Conservation (phyloP, 2,329 filamentous ascomycete species). For the Remersonia thermophila region DNA sequence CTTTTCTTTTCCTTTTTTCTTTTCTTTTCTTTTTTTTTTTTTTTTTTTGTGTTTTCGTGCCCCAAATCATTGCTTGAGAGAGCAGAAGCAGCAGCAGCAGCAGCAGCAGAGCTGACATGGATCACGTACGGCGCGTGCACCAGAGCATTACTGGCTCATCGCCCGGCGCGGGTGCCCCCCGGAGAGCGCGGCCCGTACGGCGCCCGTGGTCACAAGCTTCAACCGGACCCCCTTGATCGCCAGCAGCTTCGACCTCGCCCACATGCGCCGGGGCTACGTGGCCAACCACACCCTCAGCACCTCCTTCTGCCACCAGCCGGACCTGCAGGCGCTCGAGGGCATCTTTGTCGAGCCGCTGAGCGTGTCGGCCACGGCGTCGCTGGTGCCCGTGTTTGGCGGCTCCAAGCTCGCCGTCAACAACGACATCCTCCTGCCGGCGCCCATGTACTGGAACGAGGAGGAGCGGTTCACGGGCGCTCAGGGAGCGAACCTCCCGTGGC, state of each 20-base stretch:
- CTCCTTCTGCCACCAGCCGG: constrained; percentile 54
- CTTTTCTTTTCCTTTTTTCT: no score
- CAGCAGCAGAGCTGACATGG: no score
- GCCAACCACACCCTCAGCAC: constrained; percentile 48
- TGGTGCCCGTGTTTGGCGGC: constrained; percentile 56
- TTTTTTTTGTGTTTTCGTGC: no score
- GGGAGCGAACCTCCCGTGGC: constrained; percentile 43
- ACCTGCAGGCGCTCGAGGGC: constrained; percentile 50
- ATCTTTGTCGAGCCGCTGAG: constrained; percentile 51
- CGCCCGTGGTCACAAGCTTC: no score
- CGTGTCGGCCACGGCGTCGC: constrained; percentile 40
- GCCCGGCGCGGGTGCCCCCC: constrained; percentile 49
- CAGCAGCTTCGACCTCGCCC: constrained; percentile 32
- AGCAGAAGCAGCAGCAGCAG: no score
- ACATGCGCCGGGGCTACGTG: constrained; percentile 46
- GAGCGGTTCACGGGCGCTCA: constrained; percentile 47
- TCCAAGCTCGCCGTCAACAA: constrained; percentile 59
- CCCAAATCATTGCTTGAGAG: no score
- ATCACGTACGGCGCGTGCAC: no score
- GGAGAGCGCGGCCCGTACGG: constrained; percentile 44
- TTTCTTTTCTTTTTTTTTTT: no score
- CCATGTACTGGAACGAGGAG: constrained; percentile 56
- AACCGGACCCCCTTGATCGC: constrained; percentile 24
- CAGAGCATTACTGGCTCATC: constrained; percentile 41
- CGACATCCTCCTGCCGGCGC: constrained; percentile 56